Evolutionary conservation across 176 grass and related monocot species (phyloP).

Genomic region (Eleusine coracana): DNA sequence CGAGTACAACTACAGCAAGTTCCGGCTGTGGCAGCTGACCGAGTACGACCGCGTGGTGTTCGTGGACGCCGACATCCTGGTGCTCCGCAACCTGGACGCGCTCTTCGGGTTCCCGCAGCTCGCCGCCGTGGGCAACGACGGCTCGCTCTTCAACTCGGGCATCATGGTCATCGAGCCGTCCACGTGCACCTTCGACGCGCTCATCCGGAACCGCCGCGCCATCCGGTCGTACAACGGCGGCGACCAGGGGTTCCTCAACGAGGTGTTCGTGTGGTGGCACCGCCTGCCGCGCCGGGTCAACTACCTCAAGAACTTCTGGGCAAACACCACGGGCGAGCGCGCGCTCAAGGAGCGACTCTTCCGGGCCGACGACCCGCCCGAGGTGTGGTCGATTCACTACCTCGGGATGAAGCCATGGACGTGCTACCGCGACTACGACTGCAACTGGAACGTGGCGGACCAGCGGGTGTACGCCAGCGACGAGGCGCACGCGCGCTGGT

Average conservation of each 20-base stretch:
- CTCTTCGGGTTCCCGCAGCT: constrained; percentile 94
- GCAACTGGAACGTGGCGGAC: constrained; percentile 80
- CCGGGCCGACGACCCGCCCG: constrained; percentile 61
- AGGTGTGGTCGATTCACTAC: constrained; percentile 83
- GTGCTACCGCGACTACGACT: constrained; percentile 94
- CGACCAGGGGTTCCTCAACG: constrained; percentile 96
- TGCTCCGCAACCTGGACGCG: constrained; percentile 77
- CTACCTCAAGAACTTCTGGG: constrained; percentile 96
- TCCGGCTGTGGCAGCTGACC: constrained; percentile 89
- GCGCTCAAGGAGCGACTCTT: constrained; percentile 76
- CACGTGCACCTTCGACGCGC: constrained; percentile 70
- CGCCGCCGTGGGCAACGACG: constrained; percentile 75
- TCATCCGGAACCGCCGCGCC: constrained; percentile 50
- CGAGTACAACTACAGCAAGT: constrained; percentile 99
- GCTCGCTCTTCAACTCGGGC: constrained; percentile 82
- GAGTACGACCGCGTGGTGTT: constrained; percentile 86
- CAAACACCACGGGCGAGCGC: constrained; percentile 64
- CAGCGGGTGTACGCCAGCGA: constrained; percentile 85
- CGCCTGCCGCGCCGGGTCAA: constrained; percentile 80
- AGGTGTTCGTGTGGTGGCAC: constrained; percentile 99
- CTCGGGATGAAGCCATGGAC: constrained; percentile 87
- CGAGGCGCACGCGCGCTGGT: constrained; percentile 70
- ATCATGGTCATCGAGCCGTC: constrained; percentile 95
- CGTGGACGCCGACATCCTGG: constrained; percentile 89
- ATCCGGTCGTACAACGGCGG: constrained; percentile 93